Evolutionary conservation across 169 alveolate species (phyloP), one percentile per base, ranked within the genome.

Genomic region (Plasmodium falciparum): DNA sequence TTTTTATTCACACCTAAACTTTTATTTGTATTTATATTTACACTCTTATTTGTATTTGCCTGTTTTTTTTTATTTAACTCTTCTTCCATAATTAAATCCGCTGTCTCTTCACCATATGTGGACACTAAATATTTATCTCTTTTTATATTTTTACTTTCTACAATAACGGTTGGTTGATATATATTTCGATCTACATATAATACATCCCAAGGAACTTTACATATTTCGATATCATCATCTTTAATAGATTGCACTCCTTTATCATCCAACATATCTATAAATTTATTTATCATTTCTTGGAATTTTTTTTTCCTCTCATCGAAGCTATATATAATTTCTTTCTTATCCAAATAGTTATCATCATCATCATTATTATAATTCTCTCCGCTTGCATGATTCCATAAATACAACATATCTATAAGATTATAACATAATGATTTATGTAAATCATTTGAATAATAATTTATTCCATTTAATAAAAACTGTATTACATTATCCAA

Each of bases 221-320:
- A 86, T 58, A 86, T 86, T 59, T 86, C 92, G 1, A 86, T 72
- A 22, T 71, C 88, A 9, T 86, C 92, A 11, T 86, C 88, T 24
- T 65, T 61, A 39, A 86, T 74, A 47, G 71, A 54, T 49, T 86
- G 24, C 22, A 86, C 47, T n/a, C 88, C 61, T 13, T 63, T 50
- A 9, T 86, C 92, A 86, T 86, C 92, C n/a, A 86, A 45, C 88
- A 86, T 86, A 4, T 59, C 86, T 26, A 86, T 86, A 52, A 86
- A 54, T 65, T 20, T 58, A 54, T 63, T 72, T 56, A 88, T 86
- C 6, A 86, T 71, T 45, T 1, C 22, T 15, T 45, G 71, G 43
- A 86, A 33, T 15, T 86, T 70, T 3, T 73, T 49, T 61, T 72
- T 86, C 3, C 61, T 29, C 15, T 69, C 67, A 56, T 67, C 29